Evolutionary conservation across 2,329 filamentous ascomycete genomes (phyloP).

Genomic region (Amphichorda felina): DNA sequence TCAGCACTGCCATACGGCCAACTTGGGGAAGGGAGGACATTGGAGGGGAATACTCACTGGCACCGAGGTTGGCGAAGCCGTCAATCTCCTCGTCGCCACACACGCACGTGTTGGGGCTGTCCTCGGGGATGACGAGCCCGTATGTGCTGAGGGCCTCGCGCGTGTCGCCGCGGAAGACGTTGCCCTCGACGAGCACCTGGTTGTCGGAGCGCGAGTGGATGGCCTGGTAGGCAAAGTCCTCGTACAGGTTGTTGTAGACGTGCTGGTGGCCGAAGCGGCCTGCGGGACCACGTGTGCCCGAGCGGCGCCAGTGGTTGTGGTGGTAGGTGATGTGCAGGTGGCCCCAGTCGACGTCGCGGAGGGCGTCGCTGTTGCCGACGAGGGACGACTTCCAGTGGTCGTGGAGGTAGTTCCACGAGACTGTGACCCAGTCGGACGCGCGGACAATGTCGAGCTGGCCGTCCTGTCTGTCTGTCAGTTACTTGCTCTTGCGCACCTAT

Average conservation of each 20-base stretch:
- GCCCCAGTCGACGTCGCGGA: conserved; percentile 27
- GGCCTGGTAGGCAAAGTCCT: conserved; percentile 32
- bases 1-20: too few species aligned
- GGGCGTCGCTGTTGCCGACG: conserved; percentile 24
- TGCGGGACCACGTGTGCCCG: conserved; percentile 32
- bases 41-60: conserved; percentile 23
- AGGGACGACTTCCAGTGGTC: conserved; percentile 35
- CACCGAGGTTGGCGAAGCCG: conserved; percentile 40
- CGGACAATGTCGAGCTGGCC: conserved; percentile 32
- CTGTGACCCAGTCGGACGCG: conserved; percentile 30
- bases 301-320: conserved; percentile 34
- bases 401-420: conserved; percentile 37
- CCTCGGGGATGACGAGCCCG: conserved; percentile 40
- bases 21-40: neutral
- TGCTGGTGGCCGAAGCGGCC: conserved; percentile 36
- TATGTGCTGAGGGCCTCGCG: conserved; percentile 39
- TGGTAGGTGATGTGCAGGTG: conserved; percentile 35
- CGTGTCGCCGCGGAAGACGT: conserved; percentile 33
- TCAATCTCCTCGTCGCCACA: conserved; percentile 42
- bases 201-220: conserved; percentile 36
- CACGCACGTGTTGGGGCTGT: conserved; percentile 39
- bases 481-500: too few species aligned
- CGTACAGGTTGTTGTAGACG: conserved; percentile 36
- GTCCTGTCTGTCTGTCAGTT: conserved; percentile 15
- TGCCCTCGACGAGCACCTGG: conserved; percentile 35